These are phyloP conservation scores for Tulasnella sp. DNA, from an alignment of 768 basidiomycete species.

Conservation along the genomic window DNA sequence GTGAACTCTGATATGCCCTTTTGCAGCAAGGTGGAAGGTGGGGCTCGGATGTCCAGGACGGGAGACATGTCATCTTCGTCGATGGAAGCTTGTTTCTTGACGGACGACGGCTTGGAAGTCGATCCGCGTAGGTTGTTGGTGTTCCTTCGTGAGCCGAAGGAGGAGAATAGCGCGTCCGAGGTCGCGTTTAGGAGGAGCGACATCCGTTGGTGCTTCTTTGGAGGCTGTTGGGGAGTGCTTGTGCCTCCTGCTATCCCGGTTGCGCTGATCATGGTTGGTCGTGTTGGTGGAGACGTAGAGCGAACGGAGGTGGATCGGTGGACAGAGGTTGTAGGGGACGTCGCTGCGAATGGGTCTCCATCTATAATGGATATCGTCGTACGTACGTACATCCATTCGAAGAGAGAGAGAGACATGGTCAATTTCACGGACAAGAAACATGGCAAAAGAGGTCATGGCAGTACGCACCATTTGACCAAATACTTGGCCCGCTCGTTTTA, in stretches of 20 bases:
- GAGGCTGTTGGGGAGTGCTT: neutral
- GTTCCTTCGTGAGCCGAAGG: neutral
- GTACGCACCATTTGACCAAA: neutral
- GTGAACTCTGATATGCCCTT: neutral
- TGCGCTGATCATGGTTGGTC: neutral
- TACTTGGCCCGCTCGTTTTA: neutral
- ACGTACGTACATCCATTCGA: neutral
- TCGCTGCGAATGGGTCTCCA: neutral
- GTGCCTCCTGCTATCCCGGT: neutral
- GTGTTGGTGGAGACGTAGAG: neutral
- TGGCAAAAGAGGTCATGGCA: neutral
- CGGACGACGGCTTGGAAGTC: neutral
- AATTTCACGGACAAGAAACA: neutral
- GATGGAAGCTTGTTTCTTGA: neutral
- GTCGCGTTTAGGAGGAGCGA: slow-evolving; percentile 9
- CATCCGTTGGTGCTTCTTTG: slow-evolving; percentile 5
- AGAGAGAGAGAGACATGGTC: neutral
- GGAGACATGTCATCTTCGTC: neutral
- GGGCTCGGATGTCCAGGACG: slow-evolving; percentile 5
- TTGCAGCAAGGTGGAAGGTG: neutral
- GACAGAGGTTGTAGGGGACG: neutral
- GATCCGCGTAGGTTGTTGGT: neutral
- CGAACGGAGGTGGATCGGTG: neutral
- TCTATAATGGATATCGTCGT: neutral
- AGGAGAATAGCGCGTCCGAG: slow-evolving; percentile 3